phyloP scores from a whole-genome alignment of 176 grass and related monocot genomes.

The Carex myosuroides region DNA sequence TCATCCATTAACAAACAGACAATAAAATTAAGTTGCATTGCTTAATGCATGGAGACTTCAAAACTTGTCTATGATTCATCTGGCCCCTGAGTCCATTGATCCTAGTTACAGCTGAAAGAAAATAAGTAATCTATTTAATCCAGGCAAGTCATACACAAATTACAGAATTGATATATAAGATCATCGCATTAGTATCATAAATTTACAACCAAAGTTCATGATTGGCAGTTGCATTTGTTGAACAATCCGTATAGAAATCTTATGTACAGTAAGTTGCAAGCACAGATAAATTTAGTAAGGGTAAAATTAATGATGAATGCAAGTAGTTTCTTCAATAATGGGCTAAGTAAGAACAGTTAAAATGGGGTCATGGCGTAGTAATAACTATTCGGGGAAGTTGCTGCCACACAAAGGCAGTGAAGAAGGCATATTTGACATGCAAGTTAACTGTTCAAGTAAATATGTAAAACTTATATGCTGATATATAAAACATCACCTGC shows the following conservation, averaged over 20 bases:
- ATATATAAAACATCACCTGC: slow-evolving; percentile 44
- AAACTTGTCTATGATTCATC: background rate
- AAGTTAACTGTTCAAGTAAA: background rate
- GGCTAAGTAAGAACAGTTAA: background rate
- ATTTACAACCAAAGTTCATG: background rate
- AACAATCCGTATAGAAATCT: background rate
- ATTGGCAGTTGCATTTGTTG: background rate
- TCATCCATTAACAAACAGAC: background rate
- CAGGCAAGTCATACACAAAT: background rate
- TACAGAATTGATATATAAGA: background rate
- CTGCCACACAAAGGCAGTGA: background rate
- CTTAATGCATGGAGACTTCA: background rate
- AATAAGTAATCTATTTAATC: background rate
- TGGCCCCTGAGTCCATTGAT: background rate
- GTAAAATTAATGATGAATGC: background rate
- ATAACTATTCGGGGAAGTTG: background rate
- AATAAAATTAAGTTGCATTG: background rate
- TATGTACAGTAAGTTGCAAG: background rate
- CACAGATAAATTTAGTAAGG: background rate
- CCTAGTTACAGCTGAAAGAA: background rate
- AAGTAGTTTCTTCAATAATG: background rate
- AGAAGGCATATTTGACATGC: background rate
- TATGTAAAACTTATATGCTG: background rate
- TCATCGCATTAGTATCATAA: background rate
- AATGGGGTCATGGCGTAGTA: background rate